Evolutionary conservation across 1,284 basidiomycete species (phyloP), one percentile per base, ranked within the genome.

Genomic region (Heliocybe sulcata): DNA sequence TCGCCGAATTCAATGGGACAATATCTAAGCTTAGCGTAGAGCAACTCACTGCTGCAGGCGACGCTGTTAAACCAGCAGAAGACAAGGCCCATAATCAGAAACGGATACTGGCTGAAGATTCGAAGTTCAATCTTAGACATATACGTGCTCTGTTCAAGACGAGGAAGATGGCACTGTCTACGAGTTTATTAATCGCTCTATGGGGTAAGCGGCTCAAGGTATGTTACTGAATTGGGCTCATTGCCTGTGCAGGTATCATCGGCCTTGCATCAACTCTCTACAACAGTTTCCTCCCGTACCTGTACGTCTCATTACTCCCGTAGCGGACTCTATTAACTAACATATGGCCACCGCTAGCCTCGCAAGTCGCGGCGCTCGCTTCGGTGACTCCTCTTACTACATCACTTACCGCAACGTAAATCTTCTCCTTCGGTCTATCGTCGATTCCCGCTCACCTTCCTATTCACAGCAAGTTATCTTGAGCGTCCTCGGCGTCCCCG

Each of bases 401-500:
- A 76, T 69, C 51, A 77, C 77, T 22, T 82, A 76, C 63, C 77
- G 76, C 60, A 83, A 80, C 61, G 79, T 80, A 54, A 1, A 67
- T 29, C 27, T 64, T n/a, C n/a, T 60, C 22, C 42, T 29, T 29
- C 52, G 42, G 20, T 22, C 14, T 27, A 19, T 11, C 47, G 6
- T 8, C 23, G 23, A 45, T 27, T 35, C 29, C 49, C 55, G 35
- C 35, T 55, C n/a, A 45, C 22, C 3, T n/a, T 26, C 26, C 10
- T 4, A 1, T 38, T 19, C 45, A 56, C 60, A 79, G 77, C 76
- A 75, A 69, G 76, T 75, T 26, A 86, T 89, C 57, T 65, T 90
- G 26, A 81, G 80, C 53, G 72, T 79, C 1, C 76, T 83, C 54
- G 85, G 87, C 2, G 76, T 90, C 16, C 86, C 87, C 2, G 83